A percentile compares a stretch with the other conserved stretches of the same genome.
Evolutionary conservation across 2,329 filamentous ascomycete species (phyloP).

Genomic region (Conoideocrella luteorostrata): DNA sequence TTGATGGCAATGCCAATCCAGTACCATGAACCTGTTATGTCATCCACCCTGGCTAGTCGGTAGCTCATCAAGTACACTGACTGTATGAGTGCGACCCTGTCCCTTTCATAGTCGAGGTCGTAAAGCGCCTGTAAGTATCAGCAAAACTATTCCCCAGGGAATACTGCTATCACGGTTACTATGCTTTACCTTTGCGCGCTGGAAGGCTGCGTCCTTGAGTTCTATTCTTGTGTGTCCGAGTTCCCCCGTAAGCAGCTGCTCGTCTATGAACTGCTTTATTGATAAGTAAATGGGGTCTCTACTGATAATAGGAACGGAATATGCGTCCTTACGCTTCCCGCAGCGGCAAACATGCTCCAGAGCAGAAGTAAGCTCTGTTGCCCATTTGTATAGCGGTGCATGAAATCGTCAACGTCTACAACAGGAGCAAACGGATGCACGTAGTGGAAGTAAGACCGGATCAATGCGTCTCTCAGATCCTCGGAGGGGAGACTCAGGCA

Average conservation of each 20-base stretch:
- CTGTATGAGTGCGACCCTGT: conserved; percentile 35
- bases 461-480: conserved; percentile 11
- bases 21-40: conserved; percentile 36
- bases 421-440: conserved; percentile 19
- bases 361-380: conserved; percentile 15
- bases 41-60: conserved; percentile 34
- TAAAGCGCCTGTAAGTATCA: conserved; percentile 16
- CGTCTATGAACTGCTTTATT: conserved; percentile 9
- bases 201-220: conserved; percentile 12
- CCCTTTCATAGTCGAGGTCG: conserved; percentile 28
- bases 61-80: conserved; percentile 34
- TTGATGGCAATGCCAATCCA: conserved; percentile 39
- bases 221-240: conserved; percentile 3
- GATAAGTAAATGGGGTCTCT: background rate
- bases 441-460: conserved; percentile 18
- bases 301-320: background rate
- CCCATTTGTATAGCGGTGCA: conserved; percentile 11
- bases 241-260: conserved; percentile 1
- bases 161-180: too few relatives aligned
- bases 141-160: too few relatives aligned
- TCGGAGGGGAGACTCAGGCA: conserved; percentile 13
- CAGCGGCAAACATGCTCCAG: conserved; percentile 25
- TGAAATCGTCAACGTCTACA: conserved; percentile 15
- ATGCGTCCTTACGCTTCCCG: conserved; percentile 23
- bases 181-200: conserved; percentile 13